Evolutionary conservation across 352 stramenopile species (phyloP).

Genomic region (Blastocystis sp.): DNA sequence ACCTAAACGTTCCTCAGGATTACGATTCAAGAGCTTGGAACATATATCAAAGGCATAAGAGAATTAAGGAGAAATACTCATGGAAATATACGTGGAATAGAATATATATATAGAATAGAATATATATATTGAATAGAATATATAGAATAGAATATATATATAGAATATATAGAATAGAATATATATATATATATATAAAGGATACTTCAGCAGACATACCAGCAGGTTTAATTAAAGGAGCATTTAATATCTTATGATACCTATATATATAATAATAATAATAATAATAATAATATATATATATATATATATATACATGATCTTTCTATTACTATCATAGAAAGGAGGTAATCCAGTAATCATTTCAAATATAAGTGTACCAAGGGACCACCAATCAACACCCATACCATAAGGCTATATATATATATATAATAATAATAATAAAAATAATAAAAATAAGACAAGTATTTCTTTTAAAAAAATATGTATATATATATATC

Average conservation of each 20-base stretch:
- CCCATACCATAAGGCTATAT: conserved; percentile 15
- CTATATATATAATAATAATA: conserved; percentile 50
- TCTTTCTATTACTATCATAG: conserved; percentile 43
- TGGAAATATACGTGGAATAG: not conserved
- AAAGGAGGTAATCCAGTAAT: conserved; percentile 65
- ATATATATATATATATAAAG: conserved; percentile 39
- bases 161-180: too few relatives aligned
- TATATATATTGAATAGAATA: too few relatives aligned
- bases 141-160: too few relatives aligned
- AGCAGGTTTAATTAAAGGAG: conserved; percentile 57
- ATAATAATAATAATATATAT: not conserved
- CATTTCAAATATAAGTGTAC: conserved; percentile 68
- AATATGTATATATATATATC: too few relatives aligned
- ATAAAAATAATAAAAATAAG: conserved; percentile 54
- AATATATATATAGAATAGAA: too few relatives aligned
- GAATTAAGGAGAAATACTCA: conserved; percentile 66
- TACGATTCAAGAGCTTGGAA: conserved; percentile 58
- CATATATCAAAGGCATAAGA: conserved; percentile 62
- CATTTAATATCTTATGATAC: conserved; percentile 77
- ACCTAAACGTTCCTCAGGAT: conserved; percentile 60
- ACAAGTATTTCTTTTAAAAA: conserved; percentile 65
- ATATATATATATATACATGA: conserved; percentile 2
- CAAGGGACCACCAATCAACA: conserved; percentile 70
- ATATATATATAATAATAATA: conserved; percentile 56
- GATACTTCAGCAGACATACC: conserved; percentile 7